Evolutionary conservation across 331 rosid species (phyloP).

Genomic region (Quercus tomentella): DNA sequence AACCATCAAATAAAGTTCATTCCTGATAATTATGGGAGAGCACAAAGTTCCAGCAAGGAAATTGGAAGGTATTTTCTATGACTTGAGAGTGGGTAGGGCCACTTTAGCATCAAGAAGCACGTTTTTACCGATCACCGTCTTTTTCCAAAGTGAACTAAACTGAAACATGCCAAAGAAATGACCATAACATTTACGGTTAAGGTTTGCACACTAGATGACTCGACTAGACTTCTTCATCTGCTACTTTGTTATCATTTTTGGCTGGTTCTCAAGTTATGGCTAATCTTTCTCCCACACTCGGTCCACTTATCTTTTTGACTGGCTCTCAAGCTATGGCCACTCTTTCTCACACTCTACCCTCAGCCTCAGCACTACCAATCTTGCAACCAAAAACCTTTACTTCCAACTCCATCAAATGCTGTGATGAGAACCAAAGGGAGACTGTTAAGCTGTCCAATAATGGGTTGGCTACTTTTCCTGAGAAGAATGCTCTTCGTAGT

Average conservation of each 20-base stretch:
- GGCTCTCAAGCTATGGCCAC: constrained; percentile 11
- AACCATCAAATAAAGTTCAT: background rate
- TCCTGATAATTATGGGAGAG: background rate
- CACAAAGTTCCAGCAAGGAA: background rate
- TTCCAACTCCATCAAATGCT: constrained; percentile 24
- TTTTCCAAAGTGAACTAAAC: background rate
- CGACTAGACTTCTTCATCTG: background rate
- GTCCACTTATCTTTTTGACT: background rate
- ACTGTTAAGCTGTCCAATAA: constrained; percentile 1
- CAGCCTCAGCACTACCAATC: background rate
- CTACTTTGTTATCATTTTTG: background rate
- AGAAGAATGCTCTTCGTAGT: constrained; percentile 23
- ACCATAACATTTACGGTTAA: background rate
- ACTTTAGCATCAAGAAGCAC: background rate
- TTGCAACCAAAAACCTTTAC: background rate
- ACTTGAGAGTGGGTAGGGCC: background rate
- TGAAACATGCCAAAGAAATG: background rate
- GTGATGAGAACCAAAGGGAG: constrained; percentile 19
- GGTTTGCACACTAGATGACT: background rate
- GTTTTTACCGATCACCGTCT: background rate
- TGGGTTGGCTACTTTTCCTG: constrained; percentile 32
- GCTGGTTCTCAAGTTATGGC: constrained; percentile 6
- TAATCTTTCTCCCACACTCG: background rate
- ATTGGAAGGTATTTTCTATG: background rate
- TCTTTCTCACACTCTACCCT: constrained; percentile 13